phyloP scores from a whole-genome alignment of 2,329 filamentous ascomycete species.

The Curvularia eragrostidis region DNA sequence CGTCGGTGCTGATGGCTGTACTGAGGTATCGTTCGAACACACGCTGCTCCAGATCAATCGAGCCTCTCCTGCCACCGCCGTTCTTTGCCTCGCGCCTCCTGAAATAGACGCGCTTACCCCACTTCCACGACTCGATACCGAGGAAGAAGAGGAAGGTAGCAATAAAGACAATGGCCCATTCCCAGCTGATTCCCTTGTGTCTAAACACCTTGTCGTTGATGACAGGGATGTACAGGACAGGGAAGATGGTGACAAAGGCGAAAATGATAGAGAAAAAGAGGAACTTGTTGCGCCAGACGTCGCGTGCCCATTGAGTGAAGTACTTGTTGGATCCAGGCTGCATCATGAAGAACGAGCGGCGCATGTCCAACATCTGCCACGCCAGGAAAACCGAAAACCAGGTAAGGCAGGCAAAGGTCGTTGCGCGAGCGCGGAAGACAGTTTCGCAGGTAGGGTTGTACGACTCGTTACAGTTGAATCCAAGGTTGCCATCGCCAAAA shows the following conservation, averaged over 20 bases:
- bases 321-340: constrained; percentile 66
- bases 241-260: constrained; percentile 41
- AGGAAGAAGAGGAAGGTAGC: constrained; percentile 68
- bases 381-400: constrained; percentile 79
- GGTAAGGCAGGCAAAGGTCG: constrained; percentile 75
- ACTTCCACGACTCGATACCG: constrained; percentile 72
- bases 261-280: constrained; percentile 55
- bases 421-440: constrained; percentile 65
- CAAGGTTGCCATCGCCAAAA: constrained; percentile 44
- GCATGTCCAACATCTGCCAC: constrained; percentile 74
- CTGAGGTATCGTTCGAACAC: constrained; percentile 45
- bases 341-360: constrained; percentile 77
- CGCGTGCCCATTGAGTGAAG: constrained; percentile 66
- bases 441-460: constrained; percentile 38
- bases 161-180: constrained; percentile 72
- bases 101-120: constrained; percentile 61
- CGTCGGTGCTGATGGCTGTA: constrained; percentile 41
- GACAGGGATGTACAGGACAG: constrained; percentile 67
- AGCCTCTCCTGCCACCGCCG: constrained; percentile 33
- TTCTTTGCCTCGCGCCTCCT: constrained; percentile 32
- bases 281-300: constrained; percentile 76
- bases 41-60: constrained; percentile 40
- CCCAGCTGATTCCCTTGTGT: constrained; percentile 70
- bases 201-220: constrained; percentile 71
- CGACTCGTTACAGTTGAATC: constrained; percentile 42